These are phyloP conservation scores for Haplographium delicatum DNA, from an alignment of 495 filamentous ascomycete species.

Conservation along the genomic window DNA sequence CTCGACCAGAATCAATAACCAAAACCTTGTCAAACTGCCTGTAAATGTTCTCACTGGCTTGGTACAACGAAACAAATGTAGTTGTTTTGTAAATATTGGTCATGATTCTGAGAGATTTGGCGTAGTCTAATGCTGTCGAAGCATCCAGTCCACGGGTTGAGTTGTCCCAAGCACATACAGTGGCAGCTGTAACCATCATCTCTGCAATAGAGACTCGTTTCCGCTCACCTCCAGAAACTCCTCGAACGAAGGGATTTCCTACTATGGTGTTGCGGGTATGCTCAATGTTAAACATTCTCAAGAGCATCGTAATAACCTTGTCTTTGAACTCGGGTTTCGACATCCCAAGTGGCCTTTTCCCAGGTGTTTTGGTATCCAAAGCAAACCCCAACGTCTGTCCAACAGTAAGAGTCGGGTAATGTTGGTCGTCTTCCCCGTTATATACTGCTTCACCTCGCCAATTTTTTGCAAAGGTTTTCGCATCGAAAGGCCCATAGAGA, in stretches of 20 bases:
- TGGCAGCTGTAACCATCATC: constrained; percentile 54
- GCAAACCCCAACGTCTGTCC: constrained; percentile 63
- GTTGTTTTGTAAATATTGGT: constrained; percentile 63
- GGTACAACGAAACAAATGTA: constrained; percentile 74
- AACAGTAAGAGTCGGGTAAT: constrained; percentile 63
- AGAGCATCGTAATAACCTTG: constrained; percentile 24
- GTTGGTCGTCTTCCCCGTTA: constrained; percentile 57
- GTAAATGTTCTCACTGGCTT: constrained; percentile 81
- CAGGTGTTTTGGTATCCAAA: constrained; percentile 34
- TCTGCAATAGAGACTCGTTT: constrained; percentile 75
- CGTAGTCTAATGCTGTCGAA: constrained; percentile 74
- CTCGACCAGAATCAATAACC: constrained; percentile 70
- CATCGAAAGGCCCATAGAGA: constrained; percentile 57
- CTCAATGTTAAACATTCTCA: constrained; percentile 65
- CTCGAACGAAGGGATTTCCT: constrained; percentile 60
- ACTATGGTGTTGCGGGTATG: constrained; percentile 71
- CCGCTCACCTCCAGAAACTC: constrained; percentile 68
- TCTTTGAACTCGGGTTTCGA: constrained; percentile 22
- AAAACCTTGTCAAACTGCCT: constrained; percentile 82
- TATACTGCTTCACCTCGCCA: constrained; percentile 64
- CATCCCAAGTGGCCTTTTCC: constrained; percentile 30
- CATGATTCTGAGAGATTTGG: constrained; percentile 60
- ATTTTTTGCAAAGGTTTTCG: constrained; percentile 51
- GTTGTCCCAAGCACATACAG: constrained; percentile 80
- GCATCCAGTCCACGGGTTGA: constrained; percentile 77